phyloP scores from a whole-genome alignment of 768 basidiomycete species.

The Auricularia sp. region DNA sequence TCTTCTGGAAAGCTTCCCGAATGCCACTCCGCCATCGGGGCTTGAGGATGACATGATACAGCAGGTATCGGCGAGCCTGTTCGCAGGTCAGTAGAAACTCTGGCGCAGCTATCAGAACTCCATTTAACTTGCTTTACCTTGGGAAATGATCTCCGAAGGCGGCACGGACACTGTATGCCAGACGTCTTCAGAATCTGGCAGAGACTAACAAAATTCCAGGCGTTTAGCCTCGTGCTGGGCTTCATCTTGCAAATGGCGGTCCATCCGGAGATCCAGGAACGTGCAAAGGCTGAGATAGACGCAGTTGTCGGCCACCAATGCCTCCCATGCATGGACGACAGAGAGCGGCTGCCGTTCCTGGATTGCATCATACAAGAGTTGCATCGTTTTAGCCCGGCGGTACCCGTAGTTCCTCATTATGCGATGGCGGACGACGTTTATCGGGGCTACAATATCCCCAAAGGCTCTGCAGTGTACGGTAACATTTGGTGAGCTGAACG shows the following conservation, averaged over 20 bases:
- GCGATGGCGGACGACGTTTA: neutral
- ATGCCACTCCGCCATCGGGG: neutral
- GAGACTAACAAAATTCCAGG: neutral
- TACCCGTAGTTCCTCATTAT: neutral
- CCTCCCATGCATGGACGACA: constrained; percentile 24
- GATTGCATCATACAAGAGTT: neutral
- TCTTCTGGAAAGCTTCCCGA: neutral
- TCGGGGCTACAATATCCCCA: neutral
- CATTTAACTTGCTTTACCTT: neutral
- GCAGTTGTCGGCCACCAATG: constrained; percentile 17
- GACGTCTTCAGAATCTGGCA: neutral
- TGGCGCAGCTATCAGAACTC: neutral
- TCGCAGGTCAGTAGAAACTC: neutral
- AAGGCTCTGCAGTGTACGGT: neutral
- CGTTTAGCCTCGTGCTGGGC: constrained; percentile 8
- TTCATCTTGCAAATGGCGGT: constrained; percentile 28
- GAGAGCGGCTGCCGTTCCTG: neutral
- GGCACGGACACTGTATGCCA: neutral
- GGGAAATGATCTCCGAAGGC: neutral
- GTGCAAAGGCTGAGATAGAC: constrained; percentile 30
- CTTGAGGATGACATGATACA: constrained; percentile 3
- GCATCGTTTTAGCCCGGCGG: neutral
- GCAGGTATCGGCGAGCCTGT: constrained; percentile 1
- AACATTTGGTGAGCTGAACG: neutral
- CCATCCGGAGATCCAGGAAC: constrained; percentile 27